These are phyloP conservation scores for Aphanomyces invadans DNA, from an alignment of 352 stramenopile species.

Conservation along the genomic window DNA sequence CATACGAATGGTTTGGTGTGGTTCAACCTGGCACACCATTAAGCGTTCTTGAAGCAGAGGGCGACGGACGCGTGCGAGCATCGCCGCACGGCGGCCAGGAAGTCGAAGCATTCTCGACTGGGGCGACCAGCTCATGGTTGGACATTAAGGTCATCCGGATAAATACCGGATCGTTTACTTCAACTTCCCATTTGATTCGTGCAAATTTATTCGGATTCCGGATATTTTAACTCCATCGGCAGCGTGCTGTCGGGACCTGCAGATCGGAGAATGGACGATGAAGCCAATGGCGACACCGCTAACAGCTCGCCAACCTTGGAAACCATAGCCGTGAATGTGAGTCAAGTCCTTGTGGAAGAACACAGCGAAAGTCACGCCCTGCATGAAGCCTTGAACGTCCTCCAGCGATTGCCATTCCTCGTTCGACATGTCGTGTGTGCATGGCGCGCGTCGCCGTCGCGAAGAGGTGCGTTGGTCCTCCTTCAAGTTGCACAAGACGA, in stretches of 20 bases:
- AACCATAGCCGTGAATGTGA: not conserved
- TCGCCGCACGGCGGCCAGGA: not conserved
- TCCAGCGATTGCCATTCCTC: not conserved
- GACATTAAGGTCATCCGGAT: not conserved
- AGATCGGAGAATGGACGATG: not conserved
- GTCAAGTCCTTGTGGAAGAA: not conserved
- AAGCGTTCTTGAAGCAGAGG: not conserved
- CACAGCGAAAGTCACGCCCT: not conserved
- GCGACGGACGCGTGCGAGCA: not conserved
- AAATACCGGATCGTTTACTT: not conserved
- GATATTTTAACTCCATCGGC: too few species aligned
- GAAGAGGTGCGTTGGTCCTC: not conserved
- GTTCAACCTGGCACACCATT: not conserved
- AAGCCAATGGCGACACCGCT: not conserved
- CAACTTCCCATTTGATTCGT: not conserved
- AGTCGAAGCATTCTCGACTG: not conserved
- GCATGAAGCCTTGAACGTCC: not conserved
- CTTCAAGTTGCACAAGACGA: constrained; percentile 4
- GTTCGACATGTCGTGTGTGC: not conserved
- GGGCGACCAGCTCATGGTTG: not conserved
- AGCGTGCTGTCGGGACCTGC: not conserved
- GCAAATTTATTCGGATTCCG: not conserved
- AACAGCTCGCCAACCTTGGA: not conserved
- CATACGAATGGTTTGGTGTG: not conserved
- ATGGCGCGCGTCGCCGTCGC: not conserved